Percentiles rank a stretch among this genome's conserved stretches.
Evolutionary conservation across 140 eudicot species (phyloP).

Genomic region (Oenanthe javanica): DNA sequence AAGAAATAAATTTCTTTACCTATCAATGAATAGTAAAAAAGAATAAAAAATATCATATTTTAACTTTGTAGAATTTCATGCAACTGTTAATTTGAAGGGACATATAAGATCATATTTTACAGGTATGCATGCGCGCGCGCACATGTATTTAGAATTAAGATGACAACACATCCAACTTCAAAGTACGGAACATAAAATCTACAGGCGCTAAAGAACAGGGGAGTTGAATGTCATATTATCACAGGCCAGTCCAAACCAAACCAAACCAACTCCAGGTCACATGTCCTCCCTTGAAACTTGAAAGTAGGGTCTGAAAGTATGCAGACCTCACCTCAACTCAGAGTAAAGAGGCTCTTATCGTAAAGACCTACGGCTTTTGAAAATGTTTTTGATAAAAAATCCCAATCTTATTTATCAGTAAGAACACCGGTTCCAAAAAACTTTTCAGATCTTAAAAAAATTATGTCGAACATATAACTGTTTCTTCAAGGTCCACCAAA

Average conservation of each 20-base stretch:
- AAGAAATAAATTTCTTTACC: not conserved
- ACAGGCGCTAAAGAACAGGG: not conserved
- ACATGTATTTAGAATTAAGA: too few relatives aligned
- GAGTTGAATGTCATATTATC: not conserved
- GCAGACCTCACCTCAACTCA: not conserved
- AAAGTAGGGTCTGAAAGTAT: not conserved
- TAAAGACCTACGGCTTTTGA: not conserved
- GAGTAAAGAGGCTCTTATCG: not conserved
- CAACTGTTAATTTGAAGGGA: too few relatives aligned
- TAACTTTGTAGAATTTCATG: not conserved
- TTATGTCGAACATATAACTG: not conserved
- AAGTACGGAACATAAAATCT: not conserved
- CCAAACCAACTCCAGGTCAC: not conserved
- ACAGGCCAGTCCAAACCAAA: not conserved
- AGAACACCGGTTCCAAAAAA: not conserved
- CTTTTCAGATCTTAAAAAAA: not conserved
- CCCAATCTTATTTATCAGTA: not conserved
- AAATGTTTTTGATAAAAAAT: not conserved
- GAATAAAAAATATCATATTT: not conserved
- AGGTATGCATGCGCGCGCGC: too few relatives aligned
- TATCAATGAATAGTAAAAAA: not conserved
- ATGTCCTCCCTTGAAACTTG: not conserved
- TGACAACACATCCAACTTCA: too few relatives aligned
- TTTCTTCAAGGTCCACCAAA: not conserved
- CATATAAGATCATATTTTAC: too few relatives aligned